These are phyloP conservation scores for Ophiosphaerella herpotricha DNA, from an alignment of 2,329 filamentous ascomycete genomes.

Conservation along the genomic window DNA sequence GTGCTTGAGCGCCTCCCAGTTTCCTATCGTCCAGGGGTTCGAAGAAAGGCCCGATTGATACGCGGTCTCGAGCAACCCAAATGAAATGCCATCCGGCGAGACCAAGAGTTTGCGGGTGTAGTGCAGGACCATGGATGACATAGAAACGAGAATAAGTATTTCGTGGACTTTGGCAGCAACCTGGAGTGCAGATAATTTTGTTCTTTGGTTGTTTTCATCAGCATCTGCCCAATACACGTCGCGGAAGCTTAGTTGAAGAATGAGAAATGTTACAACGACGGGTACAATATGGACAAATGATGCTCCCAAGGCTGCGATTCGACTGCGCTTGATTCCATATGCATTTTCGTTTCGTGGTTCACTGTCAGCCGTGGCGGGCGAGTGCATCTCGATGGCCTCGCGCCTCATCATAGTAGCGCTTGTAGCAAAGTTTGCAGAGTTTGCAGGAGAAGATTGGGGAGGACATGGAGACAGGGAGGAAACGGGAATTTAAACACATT, in stretches of 20 bases:
- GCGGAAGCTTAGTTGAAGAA: conserved; percentile 1
- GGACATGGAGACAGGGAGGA: no score
- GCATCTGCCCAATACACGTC: neutral
- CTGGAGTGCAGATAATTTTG: neutral
- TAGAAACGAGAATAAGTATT: neutral
- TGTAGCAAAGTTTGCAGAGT: no score
- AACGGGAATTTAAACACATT: no score
- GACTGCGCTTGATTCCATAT: neutral
- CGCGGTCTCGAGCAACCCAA: neutral
- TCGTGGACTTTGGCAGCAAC: neutral
- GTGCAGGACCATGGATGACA: conserved; percentile 1
- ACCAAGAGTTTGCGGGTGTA: neutral
- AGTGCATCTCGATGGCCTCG: no score
- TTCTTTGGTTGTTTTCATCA: neutral
- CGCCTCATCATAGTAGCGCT: no score
- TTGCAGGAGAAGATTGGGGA: no score
- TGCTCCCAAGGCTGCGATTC: neutral
- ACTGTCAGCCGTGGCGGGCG: neutral
- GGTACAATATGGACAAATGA: neutral
- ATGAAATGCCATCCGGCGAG: neutral
- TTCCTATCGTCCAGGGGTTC: neutral
- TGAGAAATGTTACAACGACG: neutral
- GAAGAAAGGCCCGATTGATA: neutral
- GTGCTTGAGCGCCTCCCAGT: neutral
- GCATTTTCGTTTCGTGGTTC: neutral